Conservation (phyloP, 176 grass and related monocot genomes). For the Tillandsia leiboldiana region DNA sequence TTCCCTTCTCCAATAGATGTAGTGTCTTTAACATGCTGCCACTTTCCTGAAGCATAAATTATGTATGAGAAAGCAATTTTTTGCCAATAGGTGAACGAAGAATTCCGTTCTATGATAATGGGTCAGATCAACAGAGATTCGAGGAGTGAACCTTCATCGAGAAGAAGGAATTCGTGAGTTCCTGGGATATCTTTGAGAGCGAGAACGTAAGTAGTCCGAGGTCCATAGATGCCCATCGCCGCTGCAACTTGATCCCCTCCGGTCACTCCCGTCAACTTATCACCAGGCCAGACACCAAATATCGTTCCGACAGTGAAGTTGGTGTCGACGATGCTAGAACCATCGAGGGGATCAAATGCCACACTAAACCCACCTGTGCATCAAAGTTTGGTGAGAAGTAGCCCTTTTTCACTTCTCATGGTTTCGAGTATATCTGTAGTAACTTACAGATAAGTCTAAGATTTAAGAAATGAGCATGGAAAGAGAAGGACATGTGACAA, state of each 20-base stretch:
- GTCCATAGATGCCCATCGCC: constrained; percentile 97
- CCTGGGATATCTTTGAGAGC: constrained; percentile 90
- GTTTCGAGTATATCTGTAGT: no score
- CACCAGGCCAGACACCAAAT: constrained; percentile 93
- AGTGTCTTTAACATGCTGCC: constrained; percentile 98
- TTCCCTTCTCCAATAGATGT: constrained; percentile 81
- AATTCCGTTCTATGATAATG: not conserved
- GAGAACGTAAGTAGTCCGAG: constrained; percentile 74
- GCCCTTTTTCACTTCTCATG: no score
- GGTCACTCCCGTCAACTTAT: constrained; percentile 79
- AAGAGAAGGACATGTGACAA: no score
- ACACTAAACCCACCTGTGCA: constrained; percentile 81
- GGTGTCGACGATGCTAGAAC: constrained; percentile 90
- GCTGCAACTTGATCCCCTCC: constrained; percentile 73
- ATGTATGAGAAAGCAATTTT: not conserved
- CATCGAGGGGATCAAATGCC: constrained; percentile 89
- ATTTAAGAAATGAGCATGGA: no score
- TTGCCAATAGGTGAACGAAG: not conserved
- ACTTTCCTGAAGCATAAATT: constrained; percentile 52
- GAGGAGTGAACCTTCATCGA: constrained; percentile 51
- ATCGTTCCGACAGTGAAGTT: constrained; percentile 99
- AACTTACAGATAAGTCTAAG: no score
- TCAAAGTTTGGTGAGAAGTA: not conserved
- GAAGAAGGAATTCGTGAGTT: constrained; percentile 92
- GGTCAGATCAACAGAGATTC: not conserved